phyloP scores from a whole-genome alignment of 2,329 filamentous ascomycete species.

The Geoglossum cookeanum region DNA sequence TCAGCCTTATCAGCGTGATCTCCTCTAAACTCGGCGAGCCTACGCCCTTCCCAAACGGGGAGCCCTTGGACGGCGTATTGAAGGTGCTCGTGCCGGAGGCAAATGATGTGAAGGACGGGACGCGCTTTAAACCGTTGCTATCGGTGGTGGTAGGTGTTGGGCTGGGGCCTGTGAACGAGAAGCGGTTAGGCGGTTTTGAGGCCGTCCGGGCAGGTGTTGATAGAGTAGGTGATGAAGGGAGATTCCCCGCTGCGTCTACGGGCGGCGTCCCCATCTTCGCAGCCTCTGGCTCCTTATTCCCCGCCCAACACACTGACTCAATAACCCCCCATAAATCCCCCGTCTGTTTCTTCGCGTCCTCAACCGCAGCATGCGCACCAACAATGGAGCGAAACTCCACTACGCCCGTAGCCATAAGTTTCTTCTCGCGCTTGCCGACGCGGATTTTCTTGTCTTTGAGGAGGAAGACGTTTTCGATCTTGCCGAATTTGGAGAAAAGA shows the following conservation, averaged over 20 bases:
- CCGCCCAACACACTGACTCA: constrained; percentile 35
- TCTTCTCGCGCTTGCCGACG: constrained; percentile 30
- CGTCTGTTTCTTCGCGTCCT: constrained; percentile 26
- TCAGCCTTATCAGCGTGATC: constrained; percentile 34
- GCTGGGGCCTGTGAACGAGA: not conserved
- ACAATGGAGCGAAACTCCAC: constrained; percentile 38
- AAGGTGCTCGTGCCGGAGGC: constrained; percentile 12
- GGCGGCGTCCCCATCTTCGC: not conserved
- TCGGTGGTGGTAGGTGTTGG: constrained; percentile 4
- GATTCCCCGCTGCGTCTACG: not conserved
- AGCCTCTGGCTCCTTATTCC: constrained; percentile 30
- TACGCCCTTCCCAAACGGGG: constrained; percentile 13
- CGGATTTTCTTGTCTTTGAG: constrained; percentile 36
- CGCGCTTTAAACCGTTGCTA: constrained; percentile 15
- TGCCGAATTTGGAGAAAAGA: constrained; percentile 35
- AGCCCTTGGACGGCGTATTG: constrained; percentile 13
- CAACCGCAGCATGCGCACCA: constrained; percentile 35
- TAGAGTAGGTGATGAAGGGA: not conserved
- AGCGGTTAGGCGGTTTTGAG: not conserved
- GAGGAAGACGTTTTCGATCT: constrained; percentile 33
- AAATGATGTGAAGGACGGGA: constrained; percentile 25
- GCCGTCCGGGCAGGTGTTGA: constrained; percentile 6
- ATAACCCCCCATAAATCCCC: constrained; percentile 28
- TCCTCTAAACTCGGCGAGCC: constrained; percentile 21
- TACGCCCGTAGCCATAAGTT: constrained; percentile 31